Evolutionary conservation across 768 basidiomycete genomes (phyloP).

Genomic region (Calocera viscosa): DNA sequence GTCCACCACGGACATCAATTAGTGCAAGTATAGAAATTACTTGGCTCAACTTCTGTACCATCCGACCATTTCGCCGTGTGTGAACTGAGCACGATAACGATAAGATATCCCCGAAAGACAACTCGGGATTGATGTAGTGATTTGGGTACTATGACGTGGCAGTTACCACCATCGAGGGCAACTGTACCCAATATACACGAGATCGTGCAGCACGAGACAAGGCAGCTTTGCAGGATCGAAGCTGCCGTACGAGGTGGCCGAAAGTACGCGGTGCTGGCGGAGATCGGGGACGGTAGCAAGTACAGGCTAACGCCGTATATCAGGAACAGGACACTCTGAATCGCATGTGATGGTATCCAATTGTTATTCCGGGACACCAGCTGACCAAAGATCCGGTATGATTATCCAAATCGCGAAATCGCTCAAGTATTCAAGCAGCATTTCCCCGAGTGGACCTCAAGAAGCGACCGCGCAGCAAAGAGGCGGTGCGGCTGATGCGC

Average conservation of each 20-base stretch:
- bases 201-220: no score
- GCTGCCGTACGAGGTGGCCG: no score
- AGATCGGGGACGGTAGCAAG: no score
- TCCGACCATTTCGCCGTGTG: no score
- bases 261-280: no score
- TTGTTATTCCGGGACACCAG: neutral
- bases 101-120: conserved; percentile 3
- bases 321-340: neutral
- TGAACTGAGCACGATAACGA: neutral
- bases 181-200: no score
- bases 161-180: no score
- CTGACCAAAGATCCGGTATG: neutral
- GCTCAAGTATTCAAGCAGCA: neutral
- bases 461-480: neutral
- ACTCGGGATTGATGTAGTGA: neutral
- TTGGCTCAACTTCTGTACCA: no score
- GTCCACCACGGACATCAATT: no score
- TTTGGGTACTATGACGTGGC: neutral
- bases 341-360: neutral
- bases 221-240: no score
- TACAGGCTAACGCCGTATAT: neutral
- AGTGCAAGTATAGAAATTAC: no score
- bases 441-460: neutral
- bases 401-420: neutral
- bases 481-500: neutral